Evolutionary conservation across 225 moss, liverwort and hornwort species (phyloP).

Genomic region (Straminergon stramineum): DNA sequence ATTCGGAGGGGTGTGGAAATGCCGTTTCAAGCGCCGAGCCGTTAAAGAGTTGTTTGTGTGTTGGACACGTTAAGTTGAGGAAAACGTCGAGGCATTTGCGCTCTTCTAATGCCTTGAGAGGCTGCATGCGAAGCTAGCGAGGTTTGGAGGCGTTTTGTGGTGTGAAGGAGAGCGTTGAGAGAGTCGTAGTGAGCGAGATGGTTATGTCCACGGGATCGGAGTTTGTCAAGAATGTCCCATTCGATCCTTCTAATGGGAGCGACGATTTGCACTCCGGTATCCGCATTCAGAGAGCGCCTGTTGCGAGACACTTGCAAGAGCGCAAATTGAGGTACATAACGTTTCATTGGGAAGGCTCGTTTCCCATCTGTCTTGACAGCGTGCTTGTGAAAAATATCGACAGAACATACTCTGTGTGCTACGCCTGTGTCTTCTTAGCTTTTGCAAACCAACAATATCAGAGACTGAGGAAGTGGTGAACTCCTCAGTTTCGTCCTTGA

Average conservation of each 20-base stretch:
- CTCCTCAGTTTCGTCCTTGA: background rate
- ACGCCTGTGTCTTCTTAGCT: background rate
- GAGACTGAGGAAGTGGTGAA: background rate
- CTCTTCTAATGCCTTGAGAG: background rate
- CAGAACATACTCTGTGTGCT: background rate
- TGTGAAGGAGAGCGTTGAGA: background rate
- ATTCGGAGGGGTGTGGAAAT: background rate
- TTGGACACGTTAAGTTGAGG: background rate
- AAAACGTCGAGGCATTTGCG: background rate
- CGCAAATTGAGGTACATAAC: background rate
- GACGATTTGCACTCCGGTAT: background rate
- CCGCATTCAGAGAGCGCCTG: background rate
- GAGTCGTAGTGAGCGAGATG: background rate
- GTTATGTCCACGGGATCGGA: conserved; percentile 14
- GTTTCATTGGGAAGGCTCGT: background rate
- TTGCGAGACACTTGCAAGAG: background rate
- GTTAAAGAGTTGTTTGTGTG: background rate
- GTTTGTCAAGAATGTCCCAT: background rate
- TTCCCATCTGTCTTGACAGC: background rate
- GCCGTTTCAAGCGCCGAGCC: conserved; percentile 9
- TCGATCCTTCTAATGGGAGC: background rate
- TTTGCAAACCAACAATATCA: background rate
- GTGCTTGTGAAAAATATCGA: background rate
- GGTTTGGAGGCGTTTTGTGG: background rate
- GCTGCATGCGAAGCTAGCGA: background rate